Evolutionary conservation across 768 basidiomycete genomes (phyloP).

Genomic region (Cyathus striatus): DNA sequence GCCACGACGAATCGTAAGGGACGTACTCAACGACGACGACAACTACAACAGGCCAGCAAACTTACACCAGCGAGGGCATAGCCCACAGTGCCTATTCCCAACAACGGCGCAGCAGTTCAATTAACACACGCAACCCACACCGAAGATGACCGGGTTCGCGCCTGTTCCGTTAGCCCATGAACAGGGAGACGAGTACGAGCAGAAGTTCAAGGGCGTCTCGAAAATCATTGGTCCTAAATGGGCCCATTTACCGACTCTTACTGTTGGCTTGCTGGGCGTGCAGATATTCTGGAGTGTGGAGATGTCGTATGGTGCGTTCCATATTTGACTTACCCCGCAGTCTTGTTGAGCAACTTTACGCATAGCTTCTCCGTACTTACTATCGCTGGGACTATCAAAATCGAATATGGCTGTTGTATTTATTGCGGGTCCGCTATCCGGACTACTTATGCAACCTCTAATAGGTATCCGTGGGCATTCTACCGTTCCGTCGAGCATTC

Average conservation of each 20-base stretch:
- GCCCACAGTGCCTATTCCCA: too few relatives aligned
- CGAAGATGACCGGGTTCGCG: constrained; percentile 48
- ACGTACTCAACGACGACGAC: too few relatives aligned
- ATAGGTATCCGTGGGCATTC: constrained; percentile 47
- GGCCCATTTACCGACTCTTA: constrained; percentile 64
- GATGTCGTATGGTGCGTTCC: constrained; percentile 74
- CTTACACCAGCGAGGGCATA: too few relatives aligned
- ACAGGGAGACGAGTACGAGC: constrained; percentile 25
- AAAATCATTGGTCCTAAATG: constrained; percentile 64
- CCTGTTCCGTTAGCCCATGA: constrained; percentile 40
- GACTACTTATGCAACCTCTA: constrained; percentile 86
- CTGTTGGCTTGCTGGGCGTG: constrained; percentile 76
- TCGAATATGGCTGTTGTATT: constrained; percentile 88
- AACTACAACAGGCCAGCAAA: too few relatives aligned
- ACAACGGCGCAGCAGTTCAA: too few relatives aligned
- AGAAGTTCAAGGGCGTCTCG: constrained; percentile 45
- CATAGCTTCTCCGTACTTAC: constrained; percentile 76
- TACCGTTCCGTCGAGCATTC: neutral
- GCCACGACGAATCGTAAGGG: too few relatives aligned
- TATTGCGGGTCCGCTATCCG: constrained; percentile 86
- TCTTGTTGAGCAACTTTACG: neutral
- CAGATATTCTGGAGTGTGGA: constrained; percentile 93
- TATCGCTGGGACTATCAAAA: constrained; percentile 84
- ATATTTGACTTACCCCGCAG: constrained; percentile 4
- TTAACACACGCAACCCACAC: too few relatives aligned